phyloP scores from a whole-genome alignment of 2,329 filamentous ascomycete species.

The Neopestalotiopsis clavispora region DNA sequence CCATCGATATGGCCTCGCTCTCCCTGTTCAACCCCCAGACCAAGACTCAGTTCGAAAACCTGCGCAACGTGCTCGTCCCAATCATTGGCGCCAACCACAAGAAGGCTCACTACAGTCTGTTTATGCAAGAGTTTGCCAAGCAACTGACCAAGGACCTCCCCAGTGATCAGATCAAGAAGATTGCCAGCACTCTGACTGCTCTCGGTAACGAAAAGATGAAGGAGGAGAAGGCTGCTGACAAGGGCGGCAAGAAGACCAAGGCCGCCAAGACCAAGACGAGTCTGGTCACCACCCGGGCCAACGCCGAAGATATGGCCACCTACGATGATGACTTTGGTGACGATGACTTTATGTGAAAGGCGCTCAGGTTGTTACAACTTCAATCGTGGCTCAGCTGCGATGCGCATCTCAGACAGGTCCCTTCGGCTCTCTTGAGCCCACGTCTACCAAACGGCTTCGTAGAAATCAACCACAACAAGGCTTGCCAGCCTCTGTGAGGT shows the following conservation, averaged over 20 bases:
- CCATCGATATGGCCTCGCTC: slow-evolving; percentile 80
- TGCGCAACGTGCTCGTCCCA: slow-evolving; percentile 80
- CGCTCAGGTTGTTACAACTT: slow-evolving; percentile 21
- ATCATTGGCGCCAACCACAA: slow-evolving; percentile 79
- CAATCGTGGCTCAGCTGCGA: slow-evolving; percentile 21
- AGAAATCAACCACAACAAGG: slow-evolving; percentile 11
- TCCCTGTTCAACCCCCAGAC: slow-evolving; percentile 88
- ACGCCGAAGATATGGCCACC: slow-evolving; percentile 70
- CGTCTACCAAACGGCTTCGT: slow-evolving; percentile 6
- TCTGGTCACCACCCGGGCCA: slow-evolving; percentile 69
- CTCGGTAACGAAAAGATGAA: slow-evolving; percentile 98
- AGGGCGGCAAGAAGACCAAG: slow-evolving; percentile 96
- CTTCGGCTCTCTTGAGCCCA: slow-evolving; percentile 11
- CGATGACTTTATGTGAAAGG: slow-evolving; percentile 74
- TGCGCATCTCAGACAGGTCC: slow-evolving; percentile 7
- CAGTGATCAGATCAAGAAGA: slow-evolving; percentile 96
- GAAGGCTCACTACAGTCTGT: slow-evolving; percentile 89
- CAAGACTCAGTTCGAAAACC: slow-evolving; percentile 81
- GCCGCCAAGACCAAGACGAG: slow-evolving; percentile 89
- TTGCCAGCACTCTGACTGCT: slow-evolving; percentile 84
- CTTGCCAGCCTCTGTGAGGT: slow-evolving; percentile 6
- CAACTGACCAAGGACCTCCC: slow-evolving; percentile 84
- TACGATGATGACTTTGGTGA: slow-evolving; percentile 90
- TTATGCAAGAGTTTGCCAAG: slow-evolving; percentile 90
- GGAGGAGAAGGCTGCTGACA: slow-evolving; percentile 94